phyloP scores from a whole-genome alignment of 495 filamentous ascomycete species.

The Aspergillus avenaceus region DNA sequence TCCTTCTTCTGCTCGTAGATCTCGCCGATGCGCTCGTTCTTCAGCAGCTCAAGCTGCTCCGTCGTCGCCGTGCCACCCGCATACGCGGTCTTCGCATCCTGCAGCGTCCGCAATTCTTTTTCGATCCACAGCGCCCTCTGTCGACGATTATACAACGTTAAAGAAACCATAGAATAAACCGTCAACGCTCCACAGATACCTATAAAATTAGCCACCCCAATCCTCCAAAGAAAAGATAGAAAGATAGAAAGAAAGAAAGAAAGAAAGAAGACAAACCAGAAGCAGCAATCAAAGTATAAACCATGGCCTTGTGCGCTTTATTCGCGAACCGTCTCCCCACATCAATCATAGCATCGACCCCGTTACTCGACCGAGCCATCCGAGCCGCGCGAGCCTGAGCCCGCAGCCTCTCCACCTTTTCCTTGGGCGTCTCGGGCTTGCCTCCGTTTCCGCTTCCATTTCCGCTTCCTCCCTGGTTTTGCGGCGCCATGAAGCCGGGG shows the following conservation, averaged over 20 bases:
- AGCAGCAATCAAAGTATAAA: constrained; percentile 68
- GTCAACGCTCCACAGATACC: constrained; percentile 71
- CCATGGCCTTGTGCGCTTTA: constrained; percentile 72
- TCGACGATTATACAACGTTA: constrained; percentile 81
- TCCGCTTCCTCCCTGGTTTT: no score
- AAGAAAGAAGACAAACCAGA: constrained; percentile 57
- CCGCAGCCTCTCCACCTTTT: constrained; percentile 84
- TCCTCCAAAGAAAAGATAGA: neutral
- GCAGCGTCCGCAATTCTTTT: constrained; percentile 56
- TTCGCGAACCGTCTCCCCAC: constrained; percentile 73
- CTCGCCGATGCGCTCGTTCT: constrained; percentile 55
- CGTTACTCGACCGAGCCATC: constrained; percentile 55
- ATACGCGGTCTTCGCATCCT: constrained; percentile 56
- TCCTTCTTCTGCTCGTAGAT: constrained; percentile 41
- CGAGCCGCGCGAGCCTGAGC: constrained; percentile 70
- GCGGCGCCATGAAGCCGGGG: constrained; percentile 31
- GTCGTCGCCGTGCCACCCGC: constrained; percentile 58
- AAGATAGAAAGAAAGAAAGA: neutral
- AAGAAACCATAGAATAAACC: constrained; percentile 76
- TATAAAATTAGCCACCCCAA: constrained; percentile 21
- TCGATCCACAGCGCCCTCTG: constrained; percentile 63
- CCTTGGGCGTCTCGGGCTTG: constrained; percentile 70
- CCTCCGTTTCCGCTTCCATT: no score
- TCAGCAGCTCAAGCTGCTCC: constrained; percentile 47
- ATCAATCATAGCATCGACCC: constrained; percentile 66